phyloP scores from a whole-genome alignment of 140 eudicot species.

The Senecio squalidus region DNA sequence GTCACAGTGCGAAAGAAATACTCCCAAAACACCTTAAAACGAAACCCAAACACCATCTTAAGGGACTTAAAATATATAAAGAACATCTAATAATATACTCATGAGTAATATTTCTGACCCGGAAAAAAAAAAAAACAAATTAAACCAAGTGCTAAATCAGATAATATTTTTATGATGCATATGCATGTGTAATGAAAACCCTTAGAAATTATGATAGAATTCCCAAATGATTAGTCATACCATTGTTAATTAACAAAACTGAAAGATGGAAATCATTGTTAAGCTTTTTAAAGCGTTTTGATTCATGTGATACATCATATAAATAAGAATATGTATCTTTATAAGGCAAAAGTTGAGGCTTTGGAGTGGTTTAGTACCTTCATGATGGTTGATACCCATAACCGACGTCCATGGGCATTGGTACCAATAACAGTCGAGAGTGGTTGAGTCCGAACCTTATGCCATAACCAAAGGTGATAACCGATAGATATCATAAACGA shows the following conservation, averaged over 20 bases:
- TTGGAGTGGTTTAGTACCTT: slow-evolving; percentile 37
- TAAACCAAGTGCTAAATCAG: too few relatives aligned
- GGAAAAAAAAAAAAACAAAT: too few relatives aligned
- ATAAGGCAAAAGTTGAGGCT: not conserved
- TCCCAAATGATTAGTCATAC: too few relatives aligned
- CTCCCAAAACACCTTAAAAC: too few relatives aligned
- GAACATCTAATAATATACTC: too few relatives aligned
- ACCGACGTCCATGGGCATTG: slow-evolving; percentile 64
- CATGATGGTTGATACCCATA: slow-evolving; percentile 82
- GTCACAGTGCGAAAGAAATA: too few relatives aligned
- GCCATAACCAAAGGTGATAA: slow-evolving; percentile 79
- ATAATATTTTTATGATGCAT: too few relatives aligned
- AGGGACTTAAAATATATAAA: too few relatives aligned
- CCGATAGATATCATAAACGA: slow-evolving; percentile 37
- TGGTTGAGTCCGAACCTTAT: slow-evolving; percentile 63
- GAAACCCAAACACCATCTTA: too few relatives aligned
- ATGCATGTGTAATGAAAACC: not conserved
- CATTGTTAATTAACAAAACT: too few relatives aligned
- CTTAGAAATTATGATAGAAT: too few relatives aligned
- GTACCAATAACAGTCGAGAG: slow-evolving; percentile 70
- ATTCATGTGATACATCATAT: not conserved
- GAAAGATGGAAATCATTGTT: not conserved
- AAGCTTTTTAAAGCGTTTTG: not conserved
- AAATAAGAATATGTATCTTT: not conserved
- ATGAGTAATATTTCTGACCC: too few relatives aligned